phyloP scores from a whole-genome alignment of 2,329 filamentous ascomycete genomes.

The Claviceps sp. region DNA sequence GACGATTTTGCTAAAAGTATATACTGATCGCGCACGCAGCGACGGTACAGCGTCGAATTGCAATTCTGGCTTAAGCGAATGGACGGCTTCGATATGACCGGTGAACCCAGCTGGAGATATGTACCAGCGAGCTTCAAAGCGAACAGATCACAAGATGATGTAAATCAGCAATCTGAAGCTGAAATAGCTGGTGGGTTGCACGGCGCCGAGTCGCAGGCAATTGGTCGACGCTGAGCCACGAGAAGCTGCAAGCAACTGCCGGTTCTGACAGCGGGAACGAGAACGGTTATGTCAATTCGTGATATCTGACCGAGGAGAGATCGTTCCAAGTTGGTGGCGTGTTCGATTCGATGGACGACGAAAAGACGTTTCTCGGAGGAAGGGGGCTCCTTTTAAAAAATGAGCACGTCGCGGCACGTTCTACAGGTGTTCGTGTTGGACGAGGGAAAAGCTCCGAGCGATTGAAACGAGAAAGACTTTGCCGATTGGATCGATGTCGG shows the following conservation, averaged over 20 bases:
- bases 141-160: not conserved
- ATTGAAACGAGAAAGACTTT: not conserved
- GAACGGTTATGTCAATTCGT: not conserved
- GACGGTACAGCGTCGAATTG: not conserved
- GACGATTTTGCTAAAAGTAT: not conserved
- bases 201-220: not conserved
- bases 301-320: not conserved
- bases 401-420: not conserved
- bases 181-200: not conserved
- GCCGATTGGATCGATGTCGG: not conserved
- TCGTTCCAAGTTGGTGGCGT: not conserved
- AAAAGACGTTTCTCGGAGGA: no score
- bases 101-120: not conserved
- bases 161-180: not conserved
- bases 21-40: not conserved
- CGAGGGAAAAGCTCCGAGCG: not conserved
- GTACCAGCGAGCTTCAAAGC: not conserved
- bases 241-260: slow-evolving; percentile 1
- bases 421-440: not conserved
- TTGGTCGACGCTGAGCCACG: not conserved
- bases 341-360: not conserved
- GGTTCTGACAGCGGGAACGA: not conserved
- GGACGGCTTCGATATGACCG: not conserved
- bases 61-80: not conserved
- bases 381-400: not conserved